phyloP scores from a whole-genome alignment of 164 flowering plant genomes.

The Protea cynaroides region DNA sequence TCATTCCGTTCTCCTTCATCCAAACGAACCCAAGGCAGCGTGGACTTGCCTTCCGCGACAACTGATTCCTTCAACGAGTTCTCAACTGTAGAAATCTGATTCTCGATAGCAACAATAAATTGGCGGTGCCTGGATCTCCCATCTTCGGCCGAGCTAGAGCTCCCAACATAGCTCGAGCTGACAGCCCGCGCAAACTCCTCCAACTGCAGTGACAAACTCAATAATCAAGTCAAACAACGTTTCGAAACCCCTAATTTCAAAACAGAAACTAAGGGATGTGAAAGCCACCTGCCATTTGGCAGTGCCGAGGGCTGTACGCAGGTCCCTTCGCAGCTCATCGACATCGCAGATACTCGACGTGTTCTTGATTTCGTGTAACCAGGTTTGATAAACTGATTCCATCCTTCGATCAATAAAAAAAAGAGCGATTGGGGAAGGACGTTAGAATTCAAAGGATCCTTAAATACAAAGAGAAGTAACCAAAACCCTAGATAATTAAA shows the following conservation, averaged over 20 bases:
- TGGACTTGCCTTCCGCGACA: slow-evolving; percentile 45
- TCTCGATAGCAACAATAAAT: slow-evolving; percentile 59
- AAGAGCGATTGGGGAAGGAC: not conserved
- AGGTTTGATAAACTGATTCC: slow-evolving; percentile 85
- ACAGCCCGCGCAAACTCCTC: slow-evolving; percentile 87
- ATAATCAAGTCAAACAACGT: not conserved
- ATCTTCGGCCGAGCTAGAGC: slow-evolving; percentile 36
- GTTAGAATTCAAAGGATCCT: not conserved
- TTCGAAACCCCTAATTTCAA: not conserved
- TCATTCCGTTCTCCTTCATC: slow-evolving; percentile 88
- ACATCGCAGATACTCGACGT: slow-evolving; percentile 31
- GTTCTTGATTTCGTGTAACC: slow-evolving; percentile 61
- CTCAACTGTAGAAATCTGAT: slow-evolving; percentile 46
- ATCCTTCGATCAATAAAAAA: slow-evolving; percentile 45
- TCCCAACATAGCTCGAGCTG: slow-evolving; percentile 36
- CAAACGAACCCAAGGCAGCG: slow-evolving; percentile 66
- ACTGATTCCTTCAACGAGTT: slow-evolving; percentile 40
- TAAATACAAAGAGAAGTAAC: not conserved
- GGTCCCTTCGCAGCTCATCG: slow-evolving; percentile 62
- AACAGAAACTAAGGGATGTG: not conserved
- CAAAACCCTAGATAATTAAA: slow-evolving; percentile 1
- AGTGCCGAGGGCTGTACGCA: slow-evolving; percentile 72
- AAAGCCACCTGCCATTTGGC: slow-evolving; percentile 91
- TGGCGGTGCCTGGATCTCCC: slow-evolving; percentile 65
- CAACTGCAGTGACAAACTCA: slow-evolving; percentile 40